phyloP scores from a whole-genome alignment of 768 basidiomycete genomes.

The Leccinum subtestaceum region DNA sequence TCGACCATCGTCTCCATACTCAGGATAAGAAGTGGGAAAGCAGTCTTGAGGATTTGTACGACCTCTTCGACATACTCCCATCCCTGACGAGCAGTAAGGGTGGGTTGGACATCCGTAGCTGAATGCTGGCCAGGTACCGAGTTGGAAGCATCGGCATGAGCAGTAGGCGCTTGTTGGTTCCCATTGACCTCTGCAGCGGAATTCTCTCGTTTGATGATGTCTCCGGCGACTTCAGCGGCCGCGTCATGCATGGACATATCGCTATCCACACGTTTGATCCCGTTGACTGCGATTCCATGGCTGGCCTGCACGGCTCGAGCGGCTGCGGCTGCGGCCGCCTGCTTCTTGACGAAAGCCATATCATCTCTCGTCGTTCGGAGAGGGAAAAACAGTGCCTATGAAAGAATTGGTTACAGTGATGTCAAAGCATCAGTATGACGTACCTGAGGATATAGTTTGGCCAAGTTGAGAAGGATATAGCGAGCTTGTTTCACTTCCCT shows the following conservation, averaged over 20 bases:
- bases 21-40: conserved; percentile 90
- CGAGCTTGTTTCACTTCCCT: conserved; percentile 93
- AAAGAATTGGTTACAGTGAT: conserved; percentile 8
- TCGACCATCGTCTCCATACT: conserved; percentile 98
- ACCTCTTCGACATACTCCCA: conserved; percentile 94
- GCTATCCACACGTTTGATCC: conserved; percentile 30
- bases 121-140: conserved; percentile 14
- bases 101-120: conserved; percentile 21
- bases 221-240: conserved; percentile 26
- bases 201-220: conserved; percentile 26
- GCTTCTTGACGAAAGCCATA: conserved; percentile 46
- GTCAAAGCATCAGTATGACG: conserved; percentile 21
- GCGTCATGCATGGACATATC: conserved; percentile 31
- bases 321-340: conserved; percentile 35
- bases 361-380: conserved; percentile 83
- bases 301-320: conserved; percentile 36
- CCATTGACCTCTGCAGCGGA: conserved; percentile 21
- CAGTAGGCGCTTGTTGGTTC: conserved; percentile 19
- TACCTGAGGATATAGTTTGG: conserved; percentile 91
- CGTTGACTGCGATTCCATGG: conserved; percentile 26
- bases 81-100: conserved; percentile 55
- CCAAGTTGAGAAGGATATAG: conserved; percentile 83
- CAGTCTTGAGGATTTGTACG: conserved; percentile 89
- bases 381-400: conserved; percentile 91
- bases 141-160: conserved; percentile 20